A percentile compares a stretch with the other conserved stretches of the same genome.
Evolutionary conservation across 495 filamentous ascomycete genomes (phyloP).

Genomic region (Sphaerosporella brunnea): DNA sequence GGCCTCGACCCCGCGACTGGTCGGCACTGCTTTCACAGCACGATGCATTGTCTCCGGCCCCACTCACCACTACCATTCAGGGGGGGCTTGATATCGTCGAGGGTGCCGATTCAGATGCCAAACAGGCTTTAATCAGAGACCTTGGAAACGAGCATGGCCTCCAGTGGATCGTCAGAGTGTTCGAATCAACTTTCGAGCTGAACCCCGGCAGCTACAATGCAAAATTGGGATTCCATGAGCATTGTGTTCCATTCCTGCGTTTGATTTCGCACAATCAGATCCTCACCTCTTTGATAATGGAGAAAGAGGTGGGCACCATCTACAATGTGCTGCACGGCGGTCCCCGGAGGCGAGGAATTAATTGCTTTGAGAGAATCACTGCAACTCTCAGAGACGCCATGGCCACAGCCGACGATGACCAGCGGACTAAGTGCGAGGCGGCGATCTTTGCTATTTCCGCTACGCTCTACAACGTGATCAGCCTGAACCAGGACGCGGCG

Average conservation of each 20-base stretch:
- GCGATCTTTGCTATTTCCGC: constrained; percentile 10
- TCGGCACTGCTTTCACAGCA: background rate
- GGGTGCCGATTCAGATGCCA: constrained; percentile 14
- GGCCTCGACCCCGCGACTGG: background rate
- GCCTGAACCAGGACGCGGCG: constrained; percentile 18
- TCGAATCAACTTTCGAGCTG: constrained; percentile 8
- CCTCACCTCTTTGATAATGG: constrained; percentile 36
- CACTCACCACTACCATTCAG: constrained; percentile 10
- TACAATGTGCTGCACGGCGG: constrained; percentile 39
- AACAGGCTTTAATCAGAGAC: constrained; percentile 17
- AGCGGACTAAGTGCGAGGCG: constrained; percentile 7
- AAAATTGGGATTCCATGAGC: constrained; percentile 5
- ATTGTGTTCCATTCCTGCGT: constrained; percentile 34
- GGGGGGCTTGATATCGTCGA: constrained; percentile 16
- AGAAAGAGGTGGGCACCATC: constrained; percentile 38
- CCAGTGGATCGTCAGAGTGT: constrained; percentile 11
- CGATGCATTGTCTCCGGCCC: background rate
- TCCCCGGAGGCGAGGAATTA: constrained; percentile 31
- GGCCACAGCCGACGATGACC: background rate
- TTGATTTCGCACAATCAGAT: constrained; percentile 37
- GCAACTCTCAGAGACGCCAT: background rate
- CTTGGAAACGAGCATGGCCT: constrained; percentile 15
- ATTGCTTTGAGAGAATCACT: constrained; percentile 26
- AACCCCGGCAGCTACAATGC: background rate
- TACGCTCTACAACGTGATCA: constrained; percentile 12